phyloP scores from a whole-genome alignment of 805 yeast genomes.

The Metschnikowia amazonensis region DNA sequence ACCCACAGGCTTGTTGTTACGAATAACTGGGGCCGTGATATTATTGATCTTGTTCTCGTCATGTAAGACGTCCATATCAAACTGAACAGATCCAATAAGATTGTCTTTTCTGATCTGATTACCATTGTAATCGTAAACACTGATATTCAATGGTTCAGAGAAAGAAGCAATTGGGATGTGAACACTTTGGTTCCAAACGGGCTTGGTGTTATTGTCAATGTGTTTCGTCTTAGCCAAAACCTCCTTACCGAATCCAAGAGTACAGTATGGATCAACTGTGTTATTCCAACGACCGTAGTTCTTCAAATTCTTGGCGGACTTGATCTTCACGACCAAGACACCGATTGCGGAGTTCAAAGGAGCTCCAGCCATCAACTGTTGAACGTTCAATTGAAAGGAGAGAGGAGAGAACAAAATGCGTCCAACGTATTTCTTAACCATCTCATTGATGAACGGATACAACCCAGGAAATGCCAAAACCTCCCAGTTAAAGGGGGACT shows the following conservation, averaged over 20 bases:
- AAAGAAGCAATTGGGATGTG: conserved; percentile 67
- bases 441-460: conserved; percentile 72
- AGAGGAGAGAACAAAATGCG: conserved; percentile 87
- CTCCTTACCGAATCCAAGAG: conserved; percentile 57
- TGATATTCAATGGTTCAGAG: conserved; percentile 76
- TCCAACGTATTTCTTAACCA: conserved; percentile 83
- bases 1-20: conserved; percentile 86
- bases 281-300: conserved; percentile 69
- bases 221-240: conserved; percentile 67
- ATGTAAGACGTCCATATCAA: conserved; percentile 65
- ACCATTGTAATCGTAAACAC: conserved; percentile 73
- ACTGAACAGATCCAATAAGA: conserved; percentile 69
- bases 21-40: conserved; percentile 54
- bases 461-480: conserved; percentile 84
- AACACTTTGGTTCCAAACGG: conserved; percentile 81
- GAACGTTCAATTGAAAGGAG: conserved; percentile 88
- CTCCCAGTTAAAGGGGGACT: conserved; percentile 83
- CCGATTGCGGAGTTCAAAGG: conserved; percentile 82
- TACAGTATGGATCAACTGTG: conserved; percentile 87
- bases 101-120: conserved; percentile 64
- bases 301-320: conserved; percentile 63
- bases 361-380: conserved; percentile 82
- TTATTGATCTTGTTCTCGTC: conserved; percentile 48
- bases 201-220: conserved; percentile 62
- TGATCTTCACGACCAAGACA: conserved; percentile 66